Conservation (phyloP, 352 stramenopile species). For the Phytophthora europaea region DNA sequence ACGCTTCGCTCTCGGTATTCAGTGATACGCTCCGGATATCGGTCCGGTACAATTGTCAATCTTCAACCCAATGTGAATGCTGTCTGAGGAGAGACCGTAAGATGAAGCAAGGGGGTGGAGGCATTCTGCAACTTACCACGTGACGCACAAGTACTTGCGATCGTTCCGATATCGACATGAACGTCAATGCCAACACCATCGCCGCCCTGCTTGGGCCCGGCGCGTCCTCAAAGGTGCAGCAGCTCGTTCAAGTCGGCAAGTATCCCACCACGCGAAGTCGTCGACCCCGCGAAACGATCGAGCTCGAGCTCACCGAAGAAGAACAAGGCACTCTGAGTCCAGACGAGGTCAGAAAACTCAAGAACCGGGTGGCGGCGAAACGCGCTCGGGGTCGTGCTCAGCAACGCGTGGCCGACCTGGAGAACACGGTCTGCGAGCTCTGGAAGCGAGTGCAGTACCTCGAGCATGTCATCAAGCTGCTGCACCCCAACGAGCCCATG, state of each 20-base stretch:
- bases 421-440: slow-evolving; percentile 63
- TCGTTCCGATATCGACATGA: slow-evolving; percentile 21
- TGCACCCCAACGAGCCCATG: slow-evolving; percentile 46
- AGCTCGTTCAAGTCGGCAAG: slow-evolving; percentile 44
- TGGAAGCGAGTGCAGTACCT: slow-evolving; percentile 72
- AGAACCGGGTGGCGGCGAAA: slow-evolving; percentile 76
- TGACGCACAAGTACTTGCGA: slow-evolving; percentile 23
- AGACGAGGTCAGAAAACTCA: slow-evolving; percentile 70
- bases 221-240: slow-evolving; percentile 30
- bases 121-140: slow-evolving; percentile 33
- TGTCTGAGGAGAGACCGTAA: slow-evolving; percentile 2
- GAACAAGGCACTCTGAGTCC: slow-evolving; percentile 46
- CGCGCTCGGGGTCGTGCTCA: slow-evolving; percentile 64
- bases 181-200: slow-evolving; percentile 40
- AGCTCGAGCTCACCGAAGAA: slow-evolving; percentile 66
- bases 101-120: slow-evolving; percentile 6
- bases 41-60: slow-evolving; percentile 9
- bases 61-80: slow-evolving; percentile 4
- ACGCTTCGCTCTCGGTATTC: slow-evolving; percentile 1
- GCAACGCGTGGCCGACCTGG: slow-evolving; percentile 58
- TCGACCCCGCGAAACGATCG: slow-evolving; percentile 54
- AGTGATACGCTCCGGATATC: slow-evolving; percentile 13
- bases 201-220: slow-evolving; percentile 32
- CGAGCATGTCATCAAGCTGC: slow-evolving; percentile 51
- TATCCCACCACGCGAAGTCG: slow-evolving; percentile 40